Base-by-base conservation (phyloP, 2,329 filamentous ascomycete species). In the Fusarium sp. region DNA sequence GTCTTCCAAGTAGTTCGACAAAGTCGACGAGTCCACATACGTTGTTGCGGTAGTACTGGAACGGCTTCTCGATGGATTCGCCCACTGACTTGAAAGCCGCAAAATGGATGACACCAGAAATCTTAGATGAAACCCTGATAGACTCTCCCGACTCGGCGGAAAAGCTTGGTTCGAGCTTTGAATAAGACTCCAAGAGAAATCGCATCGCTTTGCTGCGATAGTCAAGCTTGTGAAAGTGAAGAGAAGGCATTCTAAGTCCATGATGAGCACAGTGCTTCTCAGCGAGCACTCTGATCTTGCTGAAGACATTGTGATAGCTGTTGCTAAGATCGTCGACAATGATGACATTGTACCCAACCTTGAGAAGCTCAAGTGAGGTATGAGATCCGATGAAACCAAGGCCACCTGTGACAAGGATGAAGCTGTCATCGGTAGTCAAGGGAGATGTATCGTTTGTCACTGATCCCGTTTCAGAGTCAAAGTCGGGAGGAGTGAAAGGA, bases 31-130 rank as follows among this genome's bases (percentile, higher is more conserved):
- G 78, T 1, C 88, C 89, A 71, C 84, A 85, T 27, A 91, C 87
- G 65, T 91, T 91, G 80, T 90, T 91, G 63, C 83, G 82, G 76
- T 91, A 91, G 77, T 91, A 91, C 62, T 84, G 84, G 57, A 91
- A 76, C 1, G 88, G 88, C 36, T 63, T 63, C 82, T 79, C 25
- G 78, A 90, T 90, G 39, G 87, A 90, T 69, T 91, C 88, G 47
- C 84, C 83, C 0, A 90, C 88, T 4, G 88, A 87, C 74, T 91
- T 91, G 80, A 86, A 86, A 5, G 89, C 89, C 15, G 89, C 89
- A 68, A 91, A 91, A 72, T 91, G 89, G 59, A 91, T 89, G 21
- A 91, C 87, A 2, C 87, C 88, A 4, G 58, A 40, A 14, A 71
- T 61, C 36, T 59, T 53, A 13, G 66, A 71, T 21, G 33, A 33